A percentile compares a stretch with the other conserved stretches of the same genome.
phyloP scores from a whole-genome alignment of 1,284 basidiomycete genomes.

The Trametes polyzona region DNA sequence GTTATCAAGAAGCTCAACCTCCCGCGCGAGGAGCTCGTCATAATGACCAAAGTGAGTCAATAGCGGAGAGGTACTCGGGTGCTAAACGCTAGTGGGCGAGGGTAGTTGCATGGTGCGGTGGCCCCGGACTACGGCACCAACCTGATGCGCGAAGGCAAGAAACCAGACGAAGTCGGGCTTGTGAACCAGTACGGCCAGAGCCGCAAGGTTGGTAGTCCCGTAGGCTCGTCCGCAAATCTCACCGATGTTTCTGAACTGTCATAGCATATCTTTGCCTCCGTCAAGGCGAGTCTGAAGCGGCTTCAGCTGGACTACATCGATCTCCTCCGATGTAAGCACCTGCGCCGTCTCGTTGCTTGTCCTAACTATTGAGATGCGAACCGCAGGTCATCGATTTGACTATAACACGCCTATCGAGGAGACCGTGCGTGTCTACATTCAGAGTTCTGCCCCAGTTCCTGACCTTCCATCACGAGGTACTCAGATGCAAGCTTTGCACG shows the following conservation, averaged over 20 bases:
- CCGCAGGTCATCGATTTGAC: conserved; percentile 38
- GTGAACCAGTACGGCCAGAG: conserved; percentile 41
- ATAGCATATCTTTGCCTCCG: conserved; percentile 47
- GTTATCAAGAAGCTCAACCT: conserved; percentile 76
- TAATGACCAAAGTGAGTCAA: conserved; percentile 69
- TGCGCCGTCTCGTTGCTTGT: too few species aligned
- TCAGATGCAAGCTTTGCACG: conserved; percentile 40
- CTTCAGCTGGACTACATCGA: conserved; percentile 49
- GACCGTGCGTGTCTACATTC: conserved; percentile 12
- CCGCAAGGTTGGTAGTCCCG: conserved; percentile 31
- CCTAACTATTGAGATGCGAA: conserved; percentile 45
- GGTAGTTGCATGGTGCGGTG: conserved; percentile 16
- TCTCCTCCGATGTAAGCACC: conserved; percentile 35
- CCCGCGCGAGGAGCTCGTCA: conserved; percentile 77
- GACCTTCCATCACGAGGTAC: too few species aligned
- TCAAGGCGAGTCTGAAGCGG: conserved; percentile 42
- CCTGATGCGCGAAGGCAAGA: conserved; percentile 1
- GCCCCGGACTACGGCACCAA: conserved; percentile 40
- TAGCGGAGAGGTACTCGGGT: too few species aligned
- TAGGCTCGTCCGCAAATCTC: too few species aligned
- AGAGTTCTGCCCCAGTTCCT: not conserved
- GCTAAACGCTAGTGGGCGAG: not conserved
- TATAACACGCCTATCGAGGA: conserved; percentile 35
- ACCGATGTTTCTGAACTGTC: too few species aligned
- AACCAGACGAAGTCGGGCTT: conserved; percentile 30